Evolutionary conservation across 2,329 filamentous ascomycete genomes (phyloP), one percentile per base, ranked within the genome.

Genomic region (Coleophoma cylindrospora): DNA sequence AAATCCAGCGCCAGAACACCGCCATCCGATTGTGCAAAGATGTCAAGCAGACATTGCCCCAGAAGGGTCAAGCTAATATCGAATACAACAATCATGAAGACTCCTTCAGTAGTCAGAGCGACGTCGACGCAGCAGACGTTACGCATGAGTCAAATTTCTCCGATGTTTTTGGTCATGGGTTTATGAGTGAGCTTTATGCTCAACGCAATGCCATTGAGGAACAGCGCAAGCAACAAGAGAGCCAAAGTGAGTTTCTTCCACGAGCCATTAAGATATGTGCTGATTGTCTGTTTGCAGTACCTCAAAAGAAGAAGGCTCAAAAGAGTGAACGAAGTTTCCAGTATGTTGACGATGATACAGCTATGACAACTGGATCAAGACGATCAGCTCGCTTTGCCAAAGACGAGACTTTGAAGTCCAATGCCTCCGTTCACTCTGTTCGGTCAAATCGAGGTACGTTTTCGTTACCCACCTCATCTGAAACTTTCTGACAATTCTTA

Each of bases 1-100:
- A 74, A 52, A 54, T 73, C 8, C 50, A 51, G 32, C 40, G 51
- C 19, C 45, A 45, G 19, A 45, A 54, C 22, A 38, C 43, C 19
- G 50, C 48, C n/a, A 38, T 53, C 12, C 7, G 14, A 38, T n/a
- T 14, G 12, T 14, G 13, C 12, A 17, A 17, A n/a, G 14, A 38
- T n/a, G 13, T 17, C 15, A 38, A 14, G 15, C 13, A 14, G 36
- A 38, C 3, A n/a, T 7, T 14, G 14, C 11, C 36, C 15, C 36
- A 38, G 11, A 13, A 38, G 15, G 36, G 15, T 7, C 36, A 38
- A 7, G 12, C 7, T 14, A 38, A 17, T n/a, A 9, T 7, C 12
- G 15, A 7, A 38, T 6, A 14, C 13, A 3, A n/a, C 15, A 12
- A 17, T 4, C 15, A 38, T 38, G 36, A 38, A n/a, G 36, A 38